Evolutionary conservation across 768 basidiomycete genomes (phyloP).

Genomic region (Sistotremastrum suecicum): DNA sequence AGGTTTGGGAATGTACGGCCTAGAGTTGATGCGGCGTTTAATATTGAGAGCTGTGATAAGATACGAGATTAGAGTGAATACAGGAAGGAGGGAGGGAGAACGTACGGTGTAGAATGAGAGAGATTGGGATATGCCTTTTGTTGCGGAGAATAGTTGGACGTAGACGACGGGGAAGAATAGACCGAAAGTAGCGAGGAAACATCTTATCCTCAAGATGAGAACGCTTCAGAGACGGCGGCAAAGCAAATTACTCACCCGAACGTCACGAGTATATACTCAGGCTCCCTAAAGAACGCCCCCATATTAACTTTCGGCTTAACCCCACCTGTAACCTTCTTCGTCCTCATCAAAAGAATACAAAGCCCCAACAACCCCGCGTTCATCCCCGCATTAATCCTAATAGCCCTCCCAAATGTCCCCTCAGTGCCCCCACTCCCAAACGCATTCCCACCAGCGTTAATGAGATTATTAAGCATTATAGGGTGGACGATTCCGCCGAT

Average conservation of each 20-base stretch:
- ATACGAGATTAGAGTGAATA: background rate
- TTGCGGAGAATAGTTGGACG: conserved; percentile 37
- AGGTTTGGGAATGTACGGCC: conserved; percentile 37
- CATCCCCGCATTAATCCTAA: conserved; percentile 27
- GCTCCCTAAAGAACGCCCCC: conserved; percentile 27
- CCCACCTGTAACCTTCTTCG: conserved; percentile 17
- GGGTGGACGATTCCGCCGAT: conserved; percentile 48
- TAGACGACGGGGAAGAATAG: conserved; percentile 42
- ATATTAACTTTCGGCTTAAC: conserved; percentile 19
- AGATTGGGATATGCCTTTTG: conserved; percentile 28
- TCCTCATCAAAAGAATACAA: conserved; percentile 26
- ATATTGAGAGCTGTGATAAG: conserved; percentile 28
- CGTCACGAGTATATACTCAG: conserved; percentile 28
- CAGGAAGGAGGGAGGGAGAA: conserved; percentile 1
- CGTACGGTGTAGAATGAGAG: conserved; percentile 45
- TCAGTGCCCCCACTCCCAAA: too few relatives aligned
- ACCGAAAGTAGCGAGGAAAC: conserved; percentile 19
- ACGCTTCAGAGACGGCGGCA: too few relatives aligned
- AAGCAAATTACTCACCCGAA: conserved; percentile 18
- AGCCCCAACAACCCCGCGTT: conserved; percentile 23
- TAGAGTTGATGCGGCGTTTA: conserved; percentile 37
- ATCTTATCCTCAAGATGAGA: too few relatives aligned
- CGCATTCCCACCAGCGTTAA: background rate
- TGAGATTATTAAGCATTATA: conserved; percentile 44
- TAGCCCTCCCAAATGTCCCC: conserved; percentile 21